Percentiles rank a stretch among this genome's conserved stretches.
Evolutionary conservation across 2,329 filamentous ascomycete species (phyloP).

Genomic region (Apiospora pterosperma): DNA sequence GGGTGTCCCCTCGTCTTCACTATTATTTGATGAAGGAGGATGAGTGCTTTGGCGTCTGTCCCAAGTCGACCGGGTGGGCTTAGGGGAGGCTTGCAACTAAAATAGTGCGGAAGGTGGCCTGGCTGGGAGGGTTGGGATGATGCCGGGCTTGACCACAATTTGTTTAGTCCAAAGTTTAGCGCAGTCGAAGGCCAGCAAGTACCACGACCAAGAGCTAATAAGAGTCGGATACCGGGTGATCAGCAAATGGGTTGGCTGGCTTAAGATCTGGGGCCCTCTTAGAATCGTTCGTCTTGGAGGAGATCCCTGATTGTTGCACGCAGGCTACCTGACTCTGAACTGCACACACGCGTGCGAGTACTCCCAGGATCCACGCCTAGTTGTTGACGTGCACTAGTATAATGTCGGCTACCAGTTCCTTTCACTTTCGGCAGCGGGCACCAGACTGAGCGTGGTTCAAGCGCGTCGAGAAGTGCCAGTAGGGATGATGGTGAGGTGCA

Average conservation of each 20-base stretch:
- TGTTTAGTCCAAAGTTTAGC: slow-evolving; percentile 5
- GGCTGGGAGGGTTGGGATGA: slow-evolving; percentile 4
- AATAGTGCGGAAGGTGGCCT: slow-evolving; percentile 5
- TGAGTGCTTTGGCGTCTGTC: not conserved
- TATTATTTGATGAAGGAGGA: slow-evolving; percentile 4
- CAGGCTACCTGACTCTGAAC: slow-evolving; percentile 6
- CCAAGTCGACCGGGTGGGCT: slow-evolving; percentile 3
- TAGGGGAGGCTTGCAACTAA: slow-evolving; percentile 4
- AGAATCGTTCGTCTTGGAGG: slow-evolving; percentile 2
- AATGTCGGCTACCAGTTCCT: slow-evolving; percentile 3
- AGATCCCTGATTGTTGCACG: slow-evolving; percentile 4
- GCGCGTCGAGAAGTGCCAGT: not conserved
- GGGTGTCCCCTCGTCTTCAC: slow-evolving; percentile 12
- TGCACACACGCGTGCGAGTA: not conserved
- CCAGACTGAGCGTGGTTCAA: slow-evolving; percentile 1
- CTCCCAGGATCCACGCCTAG: slow-evolving; percentile 6
- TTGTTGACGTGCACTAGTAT: slow-evolving; percentile 7
- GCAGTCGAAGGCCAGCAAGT: not conserved
- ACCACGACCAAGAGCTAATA: not conserved
- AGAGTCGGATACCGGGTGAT: not conserved
- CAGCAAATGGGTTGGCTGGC: slow-evolving; percentile 2
- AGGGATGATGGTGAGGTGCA: not conserved
- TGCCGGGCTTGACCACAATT: not conserved
- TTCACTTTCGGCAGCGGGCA: slow-evolving; percentile 2
- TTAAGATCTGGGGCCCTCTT: slow-evolving; percentile 5